A percentile compares a stretch with the other conserved stretches of the same genome.
Conservation (phyloP, 352 stramenopile genomes). For the Peronospora belbahrii region DNA sequence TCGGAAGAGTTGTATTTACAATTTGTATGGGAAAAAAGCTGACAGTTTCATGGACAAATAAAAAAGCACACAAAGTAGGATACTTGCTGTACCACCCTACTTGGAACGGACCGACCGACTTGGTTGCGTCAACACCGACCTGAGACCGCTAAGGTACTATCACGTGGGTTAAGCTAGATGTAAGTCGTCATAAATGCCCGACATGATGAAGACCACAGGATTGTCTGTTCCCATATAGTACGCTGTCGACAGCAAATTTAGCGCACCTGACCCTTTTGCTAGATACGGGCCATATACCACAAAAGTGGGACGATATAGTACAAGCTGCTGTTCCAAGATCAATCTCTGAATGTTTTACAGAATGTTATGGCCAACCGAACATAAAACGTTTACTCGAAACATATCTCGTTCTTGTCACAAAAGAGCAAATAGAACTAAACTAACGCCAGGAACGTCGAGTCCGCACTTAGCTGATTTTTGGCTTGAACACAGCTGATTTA, state of each 20-base stretch:
- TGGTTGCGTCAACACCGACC: neutral
- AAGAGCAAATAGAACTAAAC: neutral
- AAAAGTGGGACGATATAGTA: too few relatives aligned
- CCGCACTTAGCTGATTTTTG: constrained; percentile 20
- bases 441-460: neutral
- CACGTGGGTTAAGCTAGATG: neutral
- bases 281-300: neutral
- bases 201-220: neutral
- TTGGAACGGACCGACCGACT: neutral
- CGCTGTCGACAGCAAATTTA: neutral
- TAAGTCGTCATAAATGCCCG: neutral
- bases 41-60: neutral
- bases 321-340: too few relatives aligned
- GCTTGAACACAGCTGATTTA: constrained; percentile 35
- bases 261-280: neutral
- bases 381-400: neutral
- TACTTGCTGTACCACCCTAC: neutral
- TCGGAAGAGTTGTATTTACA: neutral
- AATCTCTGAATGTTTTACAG: neutral
- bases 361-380: neutral
- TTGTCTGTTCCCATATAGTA: neutral
- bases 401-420: neutral
- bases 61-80: neutral
- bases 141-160: neutral
- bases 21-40: neutral